Evolutionary conservation across 768 basidiomycete genomes (phyloP), one percentile per base, ranked within the genome.

Genomic region (Bullera alba): DNA sequence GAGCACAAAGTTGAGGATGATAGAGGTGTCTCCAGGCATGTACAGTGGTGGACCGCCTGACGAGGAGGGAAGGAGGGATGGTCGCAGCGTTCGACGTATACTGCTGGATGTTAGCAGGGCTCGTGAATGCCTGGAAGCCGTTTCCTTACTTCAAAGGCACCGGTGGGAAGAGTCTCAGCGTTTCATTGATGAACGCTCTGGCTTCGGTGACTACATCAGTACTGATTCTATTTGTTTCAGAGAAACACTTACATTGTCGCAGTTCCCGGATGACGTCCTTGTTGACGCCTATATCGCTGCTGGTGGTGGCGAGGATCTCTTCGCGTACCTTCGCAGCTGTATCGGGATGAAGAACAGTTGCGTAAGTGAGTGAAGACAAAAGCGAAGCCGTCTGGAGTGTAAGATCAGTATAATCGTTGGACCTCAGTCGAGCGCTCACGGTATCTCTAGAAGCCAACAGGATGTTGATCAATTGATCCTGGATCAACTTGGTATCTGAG

Each of bases 401-500:
- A 19, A 38, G 27, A 8, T 34, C 32, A 36, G 27, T 16, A 50
- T 21, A 22, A 17, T 25, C 29, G 6, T 21, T 41, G 19, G 29
- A 23, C 38, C 19, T 6, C 23, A 4, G 27, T 42, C 17, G 17
- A 17, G 12, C 35, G 75, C 79, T 41, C 36, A 84, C 84, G 29
- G 87, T 87, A 72, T 90, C 87, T 48, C 87, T 74, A 21, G 84
- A 79, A 4, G 87, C 87, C 10, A 88, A 74, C 2, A 90, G 74
- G 68, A 87, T 81, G 62, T 81, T 88, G 42, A 88, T 76, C 12
- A 88, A 70, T 56, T 89, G 84, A 71, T 88, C 85, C 19, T 84
- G 80, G 48, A 90, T 84, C 36, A 81, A 67, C 6, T 79, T 75
- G 10, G 73, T 73, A 63, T 87, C 86, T 87, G 38, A 10, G 21